Evolutionary conservation across 495 filamentous ascomycete species (phyloP).

Genomic region (Lasiosphaeria miniovina): DNA sequence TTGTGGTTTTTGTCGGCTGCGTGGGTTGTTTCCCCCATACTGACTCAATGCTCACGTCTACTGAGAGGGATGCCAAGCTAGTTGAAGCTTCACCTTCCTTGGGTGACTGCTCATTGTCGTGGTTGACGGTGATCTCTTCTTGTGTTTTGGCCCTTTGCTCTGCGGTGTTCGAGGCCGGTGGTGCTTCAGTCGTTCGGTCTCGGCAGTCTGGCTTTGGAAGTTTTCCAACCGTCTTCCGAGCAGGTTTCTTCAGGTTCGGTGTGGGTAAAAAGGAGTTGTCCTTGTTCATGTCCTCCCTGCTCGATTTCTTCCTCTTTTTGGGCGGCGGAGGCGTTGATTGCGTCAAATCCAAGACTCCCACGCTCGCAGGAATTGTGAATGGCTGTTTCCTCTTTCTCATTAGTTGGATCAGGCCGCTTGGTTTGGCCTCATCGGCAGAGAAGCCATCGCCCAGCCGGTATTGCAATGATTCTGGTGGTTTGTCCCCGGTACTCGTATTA

Average conservation of each 20-base stretch:
- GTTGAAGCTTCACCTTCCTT: too few relatives aligned
- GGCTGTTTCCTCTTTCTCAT: constrained; percentile 10
- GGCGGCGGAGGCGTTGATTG: constrained; percentile 8
- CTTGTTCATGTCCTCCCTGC: not conserved
- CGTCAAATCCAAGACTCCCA: constrained; percentile 21
- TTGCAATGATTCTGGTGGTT: not conserved
- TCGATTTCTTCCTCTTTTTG: constrained; percentile 2
- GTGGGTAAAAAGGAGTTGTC: not conserved
- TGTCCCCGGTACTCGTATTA: not conserved
- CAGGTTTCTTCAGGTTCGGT: not conserved
- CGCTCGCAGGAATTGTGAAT: not conserved
- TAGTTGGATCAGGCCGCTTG: constrained; percentile 15
- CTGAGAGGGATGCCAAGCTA: too few relatives aligned
- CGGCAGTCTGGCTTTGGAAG: not conserved
- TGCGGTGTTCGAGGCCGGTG: not conserved
- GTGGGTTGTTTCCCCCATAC: too few relatives aligned
- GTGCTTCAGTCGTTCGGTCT: not conserved
- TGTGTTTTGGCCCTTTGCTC: too few relatives aligned
- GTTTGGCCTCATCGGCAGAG: constrained; percentile 23
- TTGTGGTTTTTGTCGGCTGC: too few relatives aligned
- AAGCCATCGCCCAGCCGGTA: constrained; percentile 23
- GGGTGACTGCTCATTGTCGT: too few relatives aligned
- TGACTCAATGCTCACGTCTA: too few relatives aligned
- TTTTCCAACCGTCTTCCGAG: not conserved
- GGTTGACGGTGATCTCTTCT: too few relatives aligned